Percentiles rank a stretch among this genome's conserved stretches.
Evolutionary conservation across 305 asterid genomes (phyloP).

Genomic region (Striga hermonthica): DNA sequence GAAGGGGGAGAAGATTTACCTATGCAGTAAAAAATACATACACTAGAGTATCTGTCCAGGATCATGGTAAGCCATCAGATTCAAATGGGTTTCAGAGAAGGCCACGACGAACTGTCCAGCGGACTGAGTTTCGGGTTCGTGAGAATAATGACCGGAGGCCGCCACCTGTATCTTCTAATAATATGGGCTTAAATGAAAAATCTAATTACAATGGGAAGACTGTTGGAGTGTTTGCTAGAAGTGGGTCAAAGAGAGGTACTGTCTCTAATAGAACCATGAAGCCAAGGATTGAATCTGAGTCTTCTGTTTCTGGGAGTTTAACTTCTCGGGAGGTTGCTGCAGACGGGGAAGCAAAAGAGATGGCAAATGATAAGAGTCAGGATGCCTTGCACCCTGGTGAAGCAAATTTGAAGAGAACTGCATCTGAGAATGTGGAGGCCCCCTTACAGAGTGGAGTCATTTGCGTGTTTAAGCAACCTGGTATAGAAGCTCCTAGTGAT

Average conservation of each 20-base stretch:
- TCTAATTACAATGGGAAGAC: conserved; percentile 46
- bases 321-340: conserved; percentile 44
- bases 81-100: conserved; percentile 67
- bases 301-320: conserved; percentile 39
- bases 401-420: conserved; percentile 51
- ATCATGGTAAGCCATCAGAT: conserved; percentile 47
- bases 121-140: conserved; percentile 80
- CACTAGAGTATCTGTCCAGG: conserved; percentile 43
- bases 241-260: conserved; percentile 75
- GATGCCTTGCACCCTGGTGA: conserved; percentile 41
- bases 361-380: conserved; percentile 40
- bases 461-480: conserved; percentile 83
- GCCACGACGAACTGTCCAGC: conserved; percentile 63
- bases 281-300: conserved; percentile 45
- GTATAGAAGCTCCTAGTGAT: conserved; percentile 91
- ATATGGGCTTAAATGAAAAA: conserved; percentile 41
- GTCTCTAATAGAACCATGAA: conserved; percentile 50
- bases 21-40: conserved; percentile 67
- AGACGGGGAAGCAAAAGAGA: conserved; percentile 44
- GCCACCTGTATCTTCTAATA: conserved; percentile 40
- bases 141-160: conserved; percentile 65
- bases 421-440: conserved; percentile 81
- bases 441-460: conserved; percentile 96
- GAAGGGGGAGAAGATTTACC: conserved; percentile 64
- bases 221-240: conserved; percentile 49